Evolutionary conservation across 805 yeast genomes (phyloP).

Genomic region (Cyberlindnera maclurae): DNA sequence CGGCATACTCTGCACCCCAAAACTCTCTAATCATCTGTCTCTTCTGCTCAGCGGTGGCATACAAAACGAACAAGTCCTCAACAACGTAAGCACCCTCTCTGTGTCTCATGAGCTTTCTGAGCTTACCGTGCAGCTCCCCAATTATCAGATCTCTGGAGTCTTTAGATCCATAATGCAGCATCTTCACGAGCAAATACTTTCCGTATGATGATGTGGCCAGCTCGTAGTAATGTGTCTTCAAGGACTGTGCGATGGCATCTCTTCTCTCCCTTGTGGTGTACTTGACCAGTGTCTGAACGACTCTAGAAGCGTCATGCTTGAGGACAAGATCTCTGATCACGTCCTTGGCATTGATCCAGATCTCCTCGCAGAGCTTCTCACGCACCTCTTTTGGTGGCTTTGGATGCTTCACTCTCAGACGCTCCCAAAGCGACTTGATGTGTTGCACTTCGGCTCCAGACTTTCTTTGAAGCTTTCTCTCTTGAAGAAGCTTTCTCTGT

Average conservation of each 20-base stretch:
- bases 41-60: slow-evolving; percentile 78
- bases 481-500: slow-evolving; percentile 69
- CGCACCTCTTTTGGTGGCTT: slow-evolving; percentile 72
- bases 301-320: slow-evolving; percentile 95
- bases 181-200: slow-evolving; percentile 80
- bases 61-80: slow-evolving; percentile 83
- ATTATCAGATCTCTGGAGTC: slow-evolving; percentile 69
- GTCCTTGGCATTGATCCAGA: slow-evolving; percentile 77
- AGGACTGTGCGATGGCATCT: slow-evolving; percentile 54
- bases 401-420: slow-evolving; percentile 76
- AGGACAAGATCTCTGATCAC: slow-evolving; percentile 76
- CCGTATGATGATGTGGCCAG: slow-evolving; percentile 93
- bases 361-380: slow-evolving; percentile 71
- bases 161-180: slow-evolving; percentile 87
- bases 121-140: slow-evolving; percentile 82
- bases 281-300: slow-evolving; percentile 88
- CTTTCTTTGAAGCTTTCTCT: slow-evolving; percentile 81
- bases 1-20: slow-evolving; percentile 94
- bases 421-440: slow-evolving; percentile 88
- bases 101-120: slow-evolving; percentile 90
- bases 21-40: slow-evolving; percentile 91
- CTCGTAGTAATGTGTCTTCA: slow-evolving; percentile 71
- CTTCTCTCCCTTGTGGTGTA: slow-evolving; percentile 77
- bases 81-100: slow-evolving; percentile 97
- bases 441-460: slow-evolving; percentile 81